Evolutionary conservation across 2,329 filamentous ascomycete species (phyloP), one percentile per base, ranked within the genome.

Genomic region (Xenosphaeropsis pyriputrescens): DNA sequence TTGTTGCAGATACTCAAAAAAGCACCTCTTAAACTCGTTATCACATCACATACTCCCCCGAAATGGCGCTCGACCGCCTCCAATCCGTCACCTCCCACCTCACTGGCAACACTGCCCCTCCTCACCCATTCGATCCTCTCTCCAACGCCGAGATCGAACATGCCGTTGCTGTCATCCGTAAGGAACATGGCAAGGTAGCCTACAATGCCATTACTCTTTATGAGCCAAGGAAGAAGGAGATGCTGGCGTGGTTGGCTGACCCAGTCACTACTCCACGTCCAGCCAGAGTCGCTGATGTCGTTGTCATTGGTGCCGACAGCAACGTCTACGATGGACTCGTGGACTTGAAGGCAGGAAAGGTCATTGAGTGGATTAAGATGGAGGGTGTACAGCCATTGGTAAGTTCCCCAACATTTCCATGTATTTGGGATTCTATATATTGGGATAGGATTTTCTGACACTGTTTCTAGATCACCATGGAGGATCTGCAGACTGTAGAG

Each of bases 181-280:
- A 78, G 48, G 68, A 79, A 41, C 68, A 93, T 55, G 67, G 74
- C 40, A 66, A 79, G 35, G 68, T 93, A 41, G 75, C 77, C 57
- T 94, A 88, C 71, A 91, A 94, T 63, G 82, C 86, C 2, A 78
- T 94, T 39, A 82, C 84, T 2, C 65, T 93, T 18, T 79, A 77
- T 50, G 86, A 94, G 64, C 86, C 86, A 35, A 79, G 79, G 45
- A 94, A 94, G 66, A 75, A 70, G 34, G 76, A 85, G 49, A 86
- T 93, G 83, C 66, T 77, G 54, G 72, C 70, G 42, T 94, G 85
- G 85, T 60, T 93, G 11, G 75, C 70, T 35, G 67, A 75, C 41
- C 75, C 81, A 1, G 60, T 72, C 15, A 67, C 64, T 8, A 61
- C 65, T 0, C 67, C 75, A 1, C 67, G 74, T 33, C 86, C 86